These are phyloP conservation scores for Penicillium coffeae DNA, from an alignment of 495 filamentous ascomycete species.

Conservation along the genomic window DNA sequence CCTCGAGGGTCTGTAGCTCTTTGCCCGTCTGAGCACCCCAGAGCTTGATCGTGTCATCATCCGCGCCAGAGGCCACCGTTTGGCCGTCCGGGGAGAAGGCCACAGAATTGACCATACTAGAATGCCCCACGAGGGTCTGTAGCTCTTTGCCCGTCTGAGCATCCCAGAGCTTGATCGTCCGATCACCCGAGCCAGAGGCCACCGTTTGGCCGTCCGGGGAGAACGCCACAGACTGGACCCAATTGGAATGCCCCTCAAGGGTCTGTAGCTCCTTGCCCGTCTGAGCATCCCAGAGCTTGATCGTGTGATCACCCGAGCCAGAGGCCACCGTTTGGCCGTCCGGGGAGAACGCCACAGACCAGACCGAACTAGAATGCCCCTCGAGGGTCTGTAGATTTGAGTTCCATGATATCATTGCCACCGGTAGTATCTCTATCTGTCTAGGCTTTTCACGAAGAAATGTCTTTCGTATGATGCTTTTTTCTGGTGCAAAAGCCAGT, in stretches of 20 bases:
- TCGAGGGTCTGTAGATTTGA: constrained; percentile 7
- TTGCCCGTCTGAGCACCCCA: no score
- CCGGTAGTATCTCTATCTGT: constrained; percentile 9
- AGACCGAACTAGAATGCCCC: constrained; percentile 13
- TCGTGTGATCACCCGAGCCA: neutral
- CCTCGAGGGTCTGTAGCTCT: no score
- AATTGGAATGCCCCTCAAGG: neutral
- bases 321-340: neutral
- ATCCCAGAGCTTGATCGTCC: neutral
- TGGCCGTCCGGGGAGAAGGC: no score
- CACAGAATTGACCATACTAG: no score
- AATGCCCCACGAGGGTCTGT: no score
- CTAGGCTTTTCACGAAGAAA: constrained; percentile 9
- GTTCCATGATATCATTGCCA: constrained; percentile 7
- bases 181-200: neutral
- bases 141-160: no score
- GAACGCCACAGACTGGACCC: neutral
- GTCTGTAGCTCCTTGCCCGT: neutral
- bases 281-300: neutral
- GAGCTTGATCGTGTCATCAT: no score
- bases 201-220: neutral
- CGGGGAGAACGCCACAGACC: constrained; percentile 16
- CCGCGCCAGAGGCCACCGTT: no score
- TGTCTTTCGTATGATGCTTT: constrained; percentile 19
- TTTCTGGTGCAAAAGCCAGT: constrained; percentile 33